Percentiles rank a stretch among this genome's conserved stretches.
Conservation (phyloP, 495 filamentous ascomycete genomes). For the Penicillium ochrochloron region DNA sequence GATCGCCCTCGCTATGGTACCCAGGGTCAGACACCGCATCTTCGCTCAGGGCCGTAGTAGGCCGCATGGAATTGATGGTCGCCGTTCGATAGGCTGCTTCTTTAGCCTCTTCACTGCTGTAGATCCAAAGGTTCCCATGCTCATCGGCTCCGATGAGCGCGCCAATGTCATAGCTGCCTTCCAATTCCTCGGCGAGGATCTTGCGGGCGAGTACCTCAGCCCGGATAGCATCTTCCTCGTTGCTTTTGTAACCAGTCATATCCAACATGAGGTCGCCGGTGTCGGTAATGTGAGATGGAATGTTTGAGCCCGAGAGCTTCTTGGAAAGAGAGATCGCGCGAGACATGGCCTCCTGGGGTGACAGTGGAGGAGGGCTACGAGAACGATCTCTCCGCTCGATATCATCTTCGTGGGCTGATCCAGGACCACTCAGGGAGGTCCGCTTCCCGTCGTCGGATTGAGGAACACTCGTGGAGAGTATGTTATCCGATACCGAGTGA, state of each 20-base stretch:
- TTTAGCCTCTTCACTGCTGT: conserved; percentile 96
- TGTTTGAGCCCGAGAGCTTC: conserved; percentile 86
- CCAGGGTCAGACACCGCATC: conserved; percentile 91
- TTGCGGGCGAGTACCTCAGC: conserved; percentile 94
- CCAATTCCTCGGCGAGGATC: conserved; percentile 90
- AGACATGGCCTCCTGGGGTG: conserved; percentile 74
- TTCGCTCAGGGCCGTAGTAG: conserved; percentile 63
- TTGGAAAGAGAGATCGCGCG: conserved; percentile 86
- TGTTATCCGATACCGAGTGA: conserved; percentile 56
- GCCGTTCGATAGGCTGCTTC: conserved; percentile 65
- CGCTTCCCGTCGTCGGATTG: conserved; percentile 14
- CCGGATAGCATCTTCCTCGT: conserved; percentile 85
- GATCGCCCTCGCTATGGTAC: conserved; percentile 83
- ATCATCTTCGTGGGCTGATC: conserved; percentile 12
- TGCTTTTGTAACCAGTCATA: conserved; percentile 95
- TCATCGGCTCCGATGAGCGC: conserved; percentile 94
- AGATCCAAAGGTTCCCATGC: conserved; percentile 97
- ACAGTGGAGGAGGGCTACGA: conserved; percentile 77
- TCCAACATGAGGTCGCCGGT: conserved; percentile 97
- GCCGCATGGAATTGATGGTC: conserved; percentile 55
- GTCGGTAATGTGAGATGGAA: conserved; percentile 87
- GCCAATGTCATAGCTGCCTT: conserved; percentile 95
- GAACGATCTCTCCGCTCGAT: conserved; percentile 45
- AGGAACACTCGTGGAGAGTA: conserved; percentile 38
- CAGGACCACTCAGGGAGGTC: conserved; percentile 9